phyloP scores from a whole-genome alignment of 768 basidiomycete genomes.

The Grammothele lineata region DNA sequence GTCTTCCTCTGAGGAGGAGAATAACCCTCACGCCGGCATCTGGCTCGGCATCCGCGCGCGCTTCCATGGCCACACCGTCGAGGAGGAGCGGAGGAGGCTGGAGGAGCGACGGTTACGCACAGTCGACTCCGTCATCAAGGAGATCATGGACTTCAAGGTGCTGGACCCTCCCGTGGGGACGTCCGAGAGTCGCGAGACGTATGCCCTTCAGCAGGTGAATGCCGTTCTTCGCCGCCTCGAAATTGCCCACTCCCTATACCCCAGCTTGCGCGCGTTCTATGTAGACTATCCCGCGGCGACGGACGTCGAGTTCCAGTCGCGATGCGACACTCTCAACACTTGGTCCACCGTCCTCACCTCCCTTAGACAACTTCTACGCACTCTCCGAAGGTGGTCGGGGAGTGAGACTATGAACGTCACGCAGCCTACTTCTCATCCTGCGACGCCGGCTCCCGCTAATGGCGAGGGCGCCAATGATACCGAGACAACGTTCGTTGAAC shows the following conservation, averaged over 20 bases:
- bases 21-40: slow-evolving; percentile 61
- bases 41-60: slow-evolving; percentile 92
- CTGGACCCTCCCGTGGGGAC: slow-evolving; percentile 34
- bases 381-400: slow-evolving; percentile 91
- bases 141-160: slow-evolving; percentile 75
- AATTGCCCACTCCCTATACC: slow-evolving; percentile 83
- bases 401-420: slow-evolving; percentile 88
- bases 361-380: slow-evolving; percentile 75
- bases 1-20: slow-evolving; percentile 63
- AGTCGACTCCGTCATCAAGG: slow-evolving; percentile 81
- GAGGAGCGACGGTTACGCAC: slow-evolving; percentile 80
- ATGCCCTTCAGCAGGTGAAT: slow-evolving; percentile 58
- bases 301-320: slow-evolving; percentile 65
- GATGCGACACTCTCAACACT: slow-evolving; percentile 84
- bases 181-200: slow-evolving; percentile 32
- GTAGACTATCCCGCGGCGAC: slow-evolving; percentile 71
- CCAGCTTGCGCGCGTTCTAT: slow-evolving; percentile 74
- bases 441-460: slow-evolving; percentile 29
- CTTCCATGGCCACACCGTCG: slow-evolving; percentile 72
- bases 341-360: slow-evolving; percentile 88
- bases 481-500: slow-evolving; percentile 87
- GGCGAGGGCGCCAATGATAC: slow-evolving; percentile 46
- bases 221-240: slow-evolving; percentile 71
- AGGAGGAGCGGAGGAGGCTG: slow-evolving; percentile 76
- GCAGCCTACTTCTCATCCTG: slow-evolving; percentile 62